These are phyloP conservation scores for Cladophialophora bantiana DNA, from an alignment of 2,329 filamentous ascomycete genomes.

Conservation along the genomic window DNA sequence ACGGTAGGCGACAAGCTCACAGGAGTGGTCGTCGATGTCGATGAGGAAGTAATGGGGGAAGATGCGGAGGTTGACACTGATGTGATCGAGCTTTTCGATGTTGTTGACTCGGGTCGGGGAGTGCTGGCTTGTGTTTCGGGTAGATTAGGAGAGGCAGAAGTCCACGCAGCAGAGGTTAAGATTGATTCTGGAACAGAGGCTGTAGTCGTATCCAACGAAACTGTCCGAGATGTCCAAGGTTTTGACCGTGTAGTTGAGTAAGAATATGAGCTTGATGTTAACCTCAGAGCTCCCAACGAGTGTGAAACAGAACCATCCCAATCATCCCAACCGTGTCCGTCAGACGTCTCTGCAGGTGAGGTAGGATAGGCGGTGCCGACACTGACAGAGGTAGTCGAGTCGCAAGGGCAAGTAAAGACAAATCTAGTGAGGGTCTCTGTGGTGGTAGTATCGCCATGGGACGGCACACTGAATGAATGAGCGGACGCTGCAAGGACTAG, in stretches of 20 bases:
- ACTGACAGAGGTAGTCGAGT: slow-evolving; percentile 17
- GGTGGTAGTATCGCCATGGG: slow-evolving; percentile 4
- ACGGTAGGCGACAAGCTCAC: slow-evolving; percentile 3
- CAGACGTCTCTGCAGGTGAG: slow-evolving; percentile 3
- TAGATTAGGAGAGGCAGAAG: neutral
- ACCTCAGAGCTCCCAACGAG: slow-evolving; percentile 5
- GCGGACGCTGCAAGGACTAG: slow-evolving; percentile 19
- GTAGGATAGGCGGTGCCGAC: slow-evolving; percentile 17
- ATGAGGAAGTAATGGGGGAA: slow-evolving; percentile 3
- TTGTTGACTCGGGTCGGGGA: neutral
- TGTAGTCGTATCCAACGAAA: neutral
- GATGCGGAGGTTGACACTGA: neutral
- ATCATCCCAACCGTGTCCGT: slow-evolving; percentile 11
- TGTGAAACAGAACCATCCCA: slow-evolving; percentile 7
- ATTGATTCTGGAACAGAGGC: neutral
- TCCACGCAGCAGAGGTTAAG: slow-evolving; percentile 2
- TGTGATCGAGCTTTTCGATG: slow-evolving; percentile 4
- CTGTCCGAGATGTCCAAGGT: neutral
- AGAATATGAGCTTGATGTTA: slow-evolving; percentile 8
- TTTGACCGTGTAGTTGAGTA: neutral
- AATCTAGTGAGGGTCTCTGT: slow-evolving; percentile 27
- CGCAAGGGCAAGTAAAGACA: slow-evolving; percentile 24
- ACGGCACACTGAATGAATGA: slow-evolving; percentile 7
- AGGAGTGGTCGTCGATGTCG: slow-evolving; percentile 1
- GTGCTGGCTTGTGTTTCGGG: neutral